A percentile compares a stretch with the other conserved stretches of the same genome.
Conservation (phyloP, 441 rosid species). For the Flueggea neowawraea region DNA sequence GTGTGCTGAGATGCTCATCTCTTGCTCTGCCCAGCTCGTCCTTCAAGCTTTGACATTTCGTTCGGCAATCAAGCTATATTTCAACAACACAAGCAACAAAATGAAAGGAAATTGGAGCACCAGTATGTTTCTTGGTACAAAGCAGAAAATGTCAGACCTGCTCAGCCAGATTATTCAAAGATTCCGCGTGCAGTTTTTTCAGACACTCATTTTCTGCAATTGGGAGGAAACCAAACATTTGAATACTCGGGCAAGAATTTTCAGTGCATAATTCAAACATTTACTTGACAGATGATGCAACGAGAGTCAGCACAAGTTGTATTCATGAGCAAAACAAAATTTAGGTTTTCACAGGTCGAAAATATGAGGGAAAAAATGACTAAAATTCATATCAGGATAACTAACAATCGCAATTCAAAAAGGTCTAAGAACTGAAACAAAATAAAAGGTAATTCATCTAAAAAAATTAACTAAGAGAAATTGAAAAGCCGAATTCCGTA, state of each 20-base stretch:
- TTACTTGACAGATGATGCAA: not conserved
- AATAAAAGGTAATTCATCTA: not conserved
- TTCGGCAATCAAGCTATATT: too few relatives aligned
- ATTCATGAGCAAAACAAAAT: not conserved
- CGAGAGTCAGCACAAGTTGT: not conserved
- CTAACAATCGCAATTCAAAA: not conserved
- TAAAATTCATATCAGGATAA: not conserved
- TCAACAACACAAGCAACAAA: conserved; percentile 10
- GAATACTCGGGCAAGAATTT: not conserved
- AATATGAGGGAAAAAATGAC: not conserved
- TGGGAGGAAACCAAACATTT: not conserved
- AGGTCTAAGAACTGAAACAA: not conserved
- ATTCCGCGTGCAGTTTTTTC: conserved; percentile 47
- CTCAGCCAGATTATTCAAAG: conserved; percentile 52
- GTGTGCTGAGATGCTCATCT: too few relatives aligned
- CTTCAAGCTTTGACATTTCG: too few relatives aligned
- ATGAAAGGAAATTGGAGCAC: not conserved
- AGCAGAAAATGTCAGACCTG: conserved; percentile 34
- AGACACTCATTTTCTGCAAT: conserved; percentile 61
- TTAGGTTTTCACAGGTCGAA: too few relatives aligned
- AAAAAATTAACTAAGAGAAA: too few relatives aligned
- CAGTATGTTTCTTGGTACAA: too few relatives aligned
- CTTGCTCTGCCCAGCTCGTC: too few relatives aligned
- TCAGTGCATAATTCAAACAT: too few relatives aligned
- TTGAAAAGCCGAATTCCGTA: too few relatives aligned